Percentiles rank a stretch among this genome's conserved stretches.
These are phyloP conservation scores for Austroboletus olivaceoglutinosus DNA, from an alignment of 1,284 basidiomycete genomes.

Conservation along the genomic window DNA sequence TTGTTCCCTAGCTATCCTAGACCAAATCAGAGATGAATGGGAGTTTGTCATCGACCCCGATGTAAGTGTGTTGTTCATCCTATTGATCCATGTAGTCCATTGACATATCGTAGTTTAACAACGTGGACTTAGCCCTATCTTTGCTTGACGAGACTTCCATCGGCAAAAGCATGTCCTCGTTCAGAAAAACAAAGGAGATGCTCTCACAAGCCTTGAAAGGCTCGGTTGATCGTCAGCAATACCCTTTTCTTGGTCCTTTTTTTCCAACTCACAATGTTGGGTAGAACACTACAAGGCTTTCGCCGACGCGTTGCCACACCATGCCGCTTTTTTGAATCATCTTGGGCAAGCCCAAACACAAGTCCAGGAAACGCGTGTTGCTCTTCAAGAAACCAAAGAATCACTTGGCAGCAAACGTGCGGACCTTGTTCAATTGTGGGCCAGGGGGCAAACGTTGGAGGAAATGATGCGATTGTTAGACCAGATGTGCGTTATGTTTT, in stretches of 20 bases:
- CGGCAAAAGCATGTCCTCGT: slow-evolving; percentile 73
- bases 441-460: slow-evolving; percentile 77
- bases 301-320: slow-evolving; percentile 86
- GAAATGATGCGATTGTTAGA: slow-evolving; percentile 91
- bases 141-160: slow-evolving; percentile 73
- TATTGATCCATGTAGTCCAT: neutral
- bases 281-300: slow-evolving; percentile 89
- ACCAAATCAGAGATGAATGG: slow-evolving; percentile 87
- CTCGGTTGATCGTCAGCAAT: slow-evolving; percentile 75
- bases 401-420: slow-evolving; percentile 73
- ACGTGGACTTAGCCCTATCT: slow-evolving; percentile 85
- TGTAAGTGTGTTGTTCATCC: slow-evolving; percentile 45
- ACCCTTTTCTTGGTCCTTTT: slow-evolving; percentile 1
- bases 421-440: slow-evolving; percentile 85
- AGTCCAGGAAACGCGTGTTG: slow-evolving; percentile 65
- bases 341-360: slow-evolving; percentile 72
- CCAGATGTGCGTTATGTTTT: slow-evolving; percentile 67
- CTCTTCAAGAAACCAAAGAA: slow-evolving; percentile 80
- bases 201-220: slow-evolving; percentile 77
- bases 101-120: slow-evolving; percentile 68
- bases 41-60: slow-evolving; percentile 83
- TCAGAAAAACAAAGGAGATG: slow-evolving; percentile 70
- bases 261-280: slow-evolving; percentile 3
- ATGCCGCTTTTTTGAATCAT: slow-evolving; percentile 71
- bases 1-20: slow-evolving; percentile 63